Evolutionary conservation across 1,284 basidiomycete genomes (phyloP), one percentile per base, ranked within the genome.

Genomic region (Austroboletus sp.): DNA sequence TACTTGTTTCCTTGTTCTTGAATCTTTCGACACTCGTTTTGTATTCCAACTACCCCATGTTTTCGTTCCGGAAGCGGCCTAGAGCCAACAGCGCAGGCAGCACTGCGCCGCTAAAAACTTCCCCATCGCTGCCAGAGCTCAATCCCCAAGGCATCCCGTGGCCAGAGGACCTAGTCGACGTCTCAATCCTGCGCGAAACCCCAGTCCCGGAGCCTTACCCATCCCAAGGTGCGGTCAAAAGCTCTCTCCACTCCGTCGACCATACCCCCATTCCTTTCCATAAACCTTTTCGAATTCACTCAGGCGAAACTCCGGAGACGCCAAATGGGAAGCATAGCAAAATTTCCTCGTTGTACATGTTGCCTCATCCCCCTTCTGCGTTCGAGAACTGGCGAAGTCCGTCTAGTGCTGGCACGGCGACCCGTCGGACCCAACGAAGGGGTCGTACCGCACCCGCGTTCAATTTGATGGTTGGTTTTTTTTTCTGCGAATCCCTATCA

Each of bases 81-180:
- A 62, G 45, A 53, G 61, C 54, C 44, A 60, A 38, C 56, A 72
- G 53, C 71, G 70, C 52, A 53, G 68, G 46, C 58, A 63, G 61
- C 46, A 39, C 31, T 66, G 73, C 31, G 61, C 75, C 55, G 23
- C 39, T 67, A 13, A 63, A 66, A 45, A 70, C 77, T 16, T 85
- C 83, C 26, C 83, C 85, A 10, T 88, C 85, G 31, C 74, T 89
- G 33, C 86, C 86, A 43, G 77, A 85, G 58, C 75, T 89, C 56
- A 73, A 71, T 36, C 73, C 80, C 34, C 79, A 80, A 56, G 82
- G 79, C 29, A 82, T 88, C 39, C 79, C 82, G 48, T 89, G 86
- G 86, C 86, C 86, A 21, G 80, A 82, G 66, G 74, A 80, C 62
- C 75, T 89, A 32, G 80, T 89, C 40, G 82, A 89, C 57, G 70